Evolutionary conservation across 306 rosid species (phyloP), one percentile per base, ranked within the genome.

Genomic region (Medicago arabica): DNA sequence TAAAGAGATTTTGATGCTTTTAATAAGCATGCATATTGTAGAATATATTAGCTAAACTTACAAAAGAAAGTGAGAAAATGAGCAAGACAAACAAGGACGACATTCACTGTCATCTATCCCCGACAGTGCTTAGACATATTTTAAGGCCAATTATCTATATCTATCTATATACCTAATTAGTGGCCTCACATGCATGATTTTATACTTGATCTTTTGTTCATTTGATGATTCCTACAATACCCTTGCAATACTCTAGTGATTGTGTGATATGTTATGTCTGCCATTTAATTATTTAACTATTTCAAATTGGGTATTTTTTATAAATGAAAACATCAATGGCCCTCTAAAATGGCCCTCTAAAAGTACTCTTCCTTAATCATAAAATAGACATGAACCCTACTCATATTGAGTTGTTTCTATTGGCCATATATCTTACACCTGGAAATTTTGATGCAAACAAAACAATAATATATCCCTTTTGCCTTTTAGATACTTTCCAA

Each of bases 61-160:
- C 69, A 63, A 70, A 5, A 62, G 58, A 57, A 68, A 68, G 44
- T 34, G 67, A 72, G 78, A 40, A 66, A 58, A 21, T 58, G 46
- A 74, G 77, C 36, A 74, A 78, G 69, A 61, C 74, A 79, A 70
- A 70, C 72, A 83, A 75, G 78, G 73, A 76, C 74, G 64, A 58
- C 64, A 80, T 71, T 71, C 84, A 66, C 84, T 59, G 47, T 72
- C 69, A 83, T 76, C 83, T 67, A 73, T 77, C 78, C 82, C 82
- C 72, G 87, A 84, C 85, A 84, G 16, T 60, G 61, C 60, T 17
- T 47, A 77, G 87, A 84, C 87, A 84, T 74, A 69, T 77, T 77
- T 69, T 81, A 69, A 59, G 80, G 85, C 87, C 85, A 84, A 77
- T 78, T 77, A 74, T 80, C 78, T 23, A 58, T 23, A 58, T 23